phyloP scores from a whole-genome alignment of 495 filamentous ascomycete species.

The Neurospora sp. region DNA sequence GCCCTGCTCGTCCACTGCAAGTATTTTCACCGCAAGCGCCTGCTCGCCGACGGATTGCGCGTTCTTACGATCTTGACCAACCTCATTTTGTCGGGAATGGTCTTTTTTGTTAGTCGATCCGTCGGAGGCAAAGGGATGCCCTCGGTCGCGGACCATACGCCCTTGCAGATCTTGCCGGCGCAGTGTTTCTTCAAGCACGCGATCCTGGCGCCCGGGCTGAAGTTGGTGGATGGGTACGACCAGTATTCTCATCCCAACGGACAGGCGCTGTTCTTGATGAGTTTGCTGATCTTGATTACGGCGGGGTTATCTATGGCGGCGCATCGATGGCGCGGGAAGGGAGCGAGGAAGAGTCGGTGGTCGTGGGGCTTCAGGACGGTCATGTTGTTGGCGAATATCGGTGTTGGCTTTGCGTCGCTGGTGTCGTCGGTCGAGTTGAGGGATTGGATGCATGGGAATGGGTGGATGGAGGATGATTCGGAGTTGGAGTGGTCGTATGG shows the following conservation, averaged over 20 bases:
- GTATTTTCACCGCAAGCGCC: background rate
- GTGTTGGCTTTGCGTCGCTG: background rate
- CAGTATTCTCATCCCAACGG: background rate
- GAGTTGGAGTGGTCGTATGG: background rate
- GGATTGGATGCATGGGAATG: background rate
- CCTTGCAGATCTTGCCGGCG: background rate
- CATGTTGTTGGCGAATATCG: background rate
- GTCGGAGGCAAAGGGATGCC: background rate
- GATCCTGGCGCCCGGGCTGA: background rate
- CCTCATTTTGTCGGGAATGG: background rate
- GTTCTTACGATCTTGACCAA: background rate
- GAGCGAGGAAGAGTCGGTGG: background rate
- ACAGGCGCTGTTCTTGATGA: background rate
- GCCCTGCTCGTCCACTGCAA: conserved; percentile 4
- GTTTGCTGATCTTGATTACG: background rate
- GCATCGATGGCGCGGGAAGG: background rate
- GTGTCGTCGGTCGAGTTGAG: background rate
- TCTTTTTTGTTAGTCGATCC: background rate
- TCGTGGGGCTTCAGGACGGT: background rate
- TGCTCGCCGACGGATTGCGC: background rate
- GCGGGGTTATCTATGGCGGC: background rate
- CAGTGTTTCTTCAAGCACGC: background rate
- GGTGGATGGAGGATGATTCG: background rate
- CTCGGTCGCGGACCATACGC: background rate
- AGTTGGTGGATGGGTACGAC: background rate